Evolutionary conservation across 805 yeast genomes (phyloP).

Genomic region (Wilhelminamyces savonicus): DNA sequence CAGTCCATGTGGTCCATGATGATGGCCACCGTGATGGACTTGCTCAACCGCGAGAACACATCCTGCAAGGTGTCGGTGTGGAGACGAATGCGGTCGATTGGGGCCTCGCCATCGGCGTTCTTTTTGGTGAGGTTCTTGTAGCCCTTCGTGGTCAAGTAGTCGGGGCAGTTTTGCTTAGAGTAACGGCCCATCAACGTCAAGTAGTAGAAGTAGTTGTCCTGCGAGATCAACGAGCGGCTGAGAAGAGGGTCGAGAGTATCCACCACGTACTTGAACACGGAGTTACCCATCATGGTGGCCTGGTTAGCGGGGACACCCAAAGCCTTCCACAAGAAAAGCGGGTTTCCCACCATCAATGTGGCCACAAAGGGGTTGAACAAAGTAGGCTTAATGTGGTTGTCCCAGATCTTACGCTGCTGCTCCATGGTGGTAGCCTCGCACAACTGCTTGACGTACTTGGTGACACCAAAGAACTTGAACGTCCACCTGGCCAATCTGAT

Average conservation of each 20-base stretch:
- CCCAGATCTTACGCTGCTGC: conserved; percentile 65
- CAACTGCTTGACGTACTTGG: conserved; percentile 44
- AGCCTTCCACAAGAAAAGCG: conserved; percentile 83
- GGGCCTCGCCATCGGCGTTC: conserved; percentile 28
- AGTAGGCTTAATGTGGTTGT: conserved; percentile 55
- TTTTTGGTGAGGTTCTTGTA: conserved; percentile 43
- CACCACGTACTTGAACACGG: conserved; percentile 63
- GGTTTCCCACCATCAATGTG: conserved; percentile 67
- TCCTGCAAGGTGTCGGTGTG: conserved; percentile 78
- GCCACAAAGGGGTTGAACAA: conserved; percentile 67
- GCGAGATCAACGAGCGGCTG: conserved; percentile 53
- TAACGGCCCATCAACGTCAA: conserved; percentile 60
- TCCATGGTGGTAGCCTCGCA: conserved; percentile 52
- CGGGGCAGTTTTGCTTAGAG: conserved; percentile 63
- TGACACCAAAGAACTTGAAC: conserved; percentile 51
- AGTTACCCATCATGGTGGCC: conserved; percentile 71
- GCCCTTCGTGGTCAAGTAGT: conserved; percentile 58
- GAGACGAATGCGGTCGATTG: conserved; percentile 64
- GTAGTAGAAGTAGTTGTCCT: conserved; percentile 75
- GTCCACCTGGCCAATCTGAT: conserved; percentile 58
- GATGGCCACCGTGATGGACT: conserved; percentile 66
- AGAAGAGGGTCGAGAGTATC: conserved; percentile 78
- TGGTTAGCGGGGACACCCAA: conserved; percentile 86
- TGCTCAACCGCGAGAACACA: conserved; percentile 60
- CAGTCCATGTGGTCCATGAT: conserved; percentile 94